phyloP scores from a whole-genome alignment of 805 yeast genomes.

The Saccharomycopsis amapae region DNA sequence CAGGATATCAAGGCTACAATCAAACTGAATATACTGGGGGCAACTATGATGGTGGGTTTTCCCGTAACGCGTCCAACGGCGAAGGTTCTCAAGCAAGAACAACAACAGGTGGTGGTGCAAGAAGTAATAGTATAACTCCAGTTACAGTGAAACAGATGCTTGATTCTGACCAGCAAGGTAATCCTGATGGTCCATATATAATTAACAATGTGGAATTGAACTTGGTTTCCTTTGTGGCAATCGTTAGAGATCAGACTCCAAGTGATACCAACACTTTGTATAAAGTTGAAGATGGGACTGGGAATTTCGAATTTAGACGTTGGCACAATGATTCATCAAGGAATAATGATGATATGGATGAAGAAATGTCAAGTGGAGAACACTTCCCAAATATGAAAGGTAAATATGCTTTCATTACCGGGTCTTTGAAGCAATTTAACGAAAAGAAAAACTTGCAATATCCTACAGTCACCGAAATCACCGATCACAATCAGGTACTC shows the following conservation, averaged over 20 bases:
- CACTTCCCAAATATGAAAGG: slow-evolving; percentile 36
- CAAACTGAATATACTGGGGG: slow-evolving; percentile 18
- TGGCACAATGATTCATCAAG: slow-evolving; percentile 48
- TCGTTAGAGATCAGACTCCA: slow-evolving; percentile 57
- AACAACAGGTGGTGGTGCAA: slow-evolving; percentile 30
- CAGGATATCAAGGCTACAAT: slow-evolving; percentile 21
- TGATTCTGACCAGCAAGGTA: slow-evolving; percentile 47
- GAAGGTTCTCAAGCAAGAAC: slow-evolving; percentile 28
- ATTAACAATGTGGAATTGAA: slow-evolving; percentile 54
- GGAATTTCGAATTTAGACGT: slow-evolving; percentile 52
- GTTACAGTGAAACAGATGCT: slow-evolving; percentile 69
- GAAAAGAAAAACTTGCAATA: slow-evolving; percentile 59
- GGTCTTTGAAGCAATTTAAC: slow-evolving; percentile 51
- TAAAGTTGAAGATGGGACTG: slow-evolving; percentile 76
- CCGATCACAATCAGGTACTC: slow-evolving; percentile 59
- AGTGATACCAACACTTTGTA: slow-evolving; percentile 48
- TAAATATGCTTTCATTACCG: slow-evolving; percentile 54
- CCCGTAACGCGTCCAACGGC: slow-evolving; percentile 9
- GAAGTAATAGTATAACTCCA: slow-evolving; percentile 43
- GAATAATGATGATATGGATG: slow-evolving; percentile 26
- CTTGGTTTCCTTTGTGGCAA: slow-evolving; percentile 61
- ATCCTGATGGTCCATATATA: slow-evolving; percentile 62
- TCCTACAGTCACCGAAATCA: slow-evolving; percentile 49
- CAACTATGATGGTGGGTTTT: slow-evolving; percentile 18
- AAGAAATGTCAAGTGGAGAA: slow-evolving; percentile 22